Conservation (phyloP, 768 basidiomycete species). For the Pleurotus ostreatus region DNA sequence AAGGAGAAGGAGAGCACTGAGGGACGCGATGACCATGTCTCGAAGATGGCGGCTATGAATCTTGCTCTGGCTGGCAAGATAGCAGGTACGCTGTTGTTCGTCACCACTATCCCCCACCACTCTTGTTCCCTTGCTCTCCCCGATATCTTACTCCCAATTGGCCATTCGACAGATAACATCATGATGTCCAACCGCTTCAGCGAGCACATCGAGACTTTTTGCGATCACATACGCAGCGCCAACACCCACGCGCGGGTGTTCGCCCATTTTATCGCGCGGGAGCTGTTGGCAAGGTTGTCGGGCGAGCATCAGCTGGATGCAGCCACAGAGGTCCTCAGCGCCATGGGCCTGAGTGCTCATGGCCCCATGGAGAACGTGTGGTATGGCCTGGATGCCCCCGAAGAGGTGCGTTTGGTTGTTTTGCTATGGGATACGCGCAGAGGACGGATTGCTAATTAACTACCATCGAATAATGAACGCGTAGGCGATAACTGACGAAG, state of each 20-base stretch:
- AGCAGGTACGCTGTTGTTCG: constrained; percentile 43
- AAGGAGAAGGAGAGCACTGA: constrained; percentile 28
- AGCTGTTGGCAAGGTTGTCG: constrained; percentile 50
- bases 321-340: constrained; percentile 42
- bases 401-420: constrained; percentile 23
- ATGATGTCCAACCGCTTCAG: constrained; percentile 42
- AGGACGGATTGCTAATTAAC: not conserved
- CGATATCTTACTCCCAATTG: constrained; percentile 13
- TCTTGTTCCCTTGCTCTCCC: no score
- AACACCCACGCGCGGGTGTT: constrained; percentile 53
- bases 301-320: constrained; percentile 57
- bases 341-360: constrained; percentile 34
- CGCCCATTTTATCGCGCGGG: constrained; percentile 59
- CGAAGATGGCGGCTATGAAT: constrained; percentile 51
- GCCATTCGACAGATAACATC: constrained; percentile 52
- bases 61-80: constrained; percentile 52
- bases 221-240: constrained; percentile 45
- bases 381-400: constrained; percentile 21
- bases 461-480: no score
- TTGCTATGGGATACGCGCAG: not conserved
- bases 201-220: constrained; percentile 42
- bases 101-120: no score
- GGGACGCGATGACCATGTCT: constrained; percentile 21
- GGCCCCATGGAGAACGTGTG: constrained; percentile 42
- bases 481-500: constrained; percentile 42